These are phyloP conservation scores for Fraxinus platypoda DNA, from an alignment of 305 asterid species.

Conservation along the genomic window DNA sequence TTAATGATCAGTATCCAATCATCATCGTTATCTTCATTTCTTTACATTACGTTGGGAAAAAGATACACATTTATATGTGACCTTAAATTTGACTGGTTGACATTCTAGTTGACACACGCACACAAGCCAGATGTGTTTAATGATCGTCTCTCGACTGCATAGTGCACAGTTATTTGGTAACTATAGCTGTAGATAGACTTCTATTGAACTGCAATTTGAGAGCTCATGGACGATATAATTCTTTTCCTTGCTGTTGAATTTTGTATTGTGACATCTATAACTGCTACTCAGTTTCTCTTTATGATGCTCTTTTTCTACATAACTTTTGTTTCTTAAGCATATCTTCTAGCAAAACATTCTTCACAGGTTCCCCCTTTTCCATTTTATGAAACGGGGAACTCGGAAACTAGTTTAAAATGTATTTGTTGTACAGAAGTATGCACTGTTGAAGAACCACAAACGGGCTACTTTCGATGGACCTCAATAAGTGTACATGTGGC, in stretches of 20 bases:
- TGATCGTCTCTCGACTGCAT: background rate
- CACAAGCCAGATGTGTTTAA: background rate
- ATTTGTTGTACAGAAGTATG: background rate
- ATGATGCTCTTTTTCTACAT: background rate
- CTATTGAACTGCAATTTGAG: background rate
- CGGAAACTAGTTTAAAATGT: background rate
- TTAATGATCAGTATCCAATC: slow-evolving; percentile 97
- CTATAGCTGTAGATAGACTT: background rate
- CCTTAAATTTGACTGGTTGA: background rate
- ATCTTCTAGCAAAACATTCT: background rate
- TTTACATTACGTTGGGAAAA: background rate
- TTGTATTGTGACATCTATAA: background rate
- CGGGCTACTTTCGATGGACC: slow-evolving; percentile 2
- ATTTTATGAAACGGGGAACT: background rate
- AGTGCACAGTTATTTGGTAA: background rate
- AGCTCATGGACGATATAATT: background rate
- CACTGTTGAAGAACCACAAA: background rate
- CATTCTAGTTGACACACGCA: background rate
- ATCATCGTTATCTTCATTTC: slow-evolving; percentile 1
- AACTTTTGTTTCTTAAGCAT: background rate
- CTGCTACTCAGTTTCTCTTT: background rate
- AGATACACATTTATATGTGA: background rate
- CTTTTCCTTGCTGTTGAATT: background rate
- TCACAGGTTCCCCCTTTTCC: background rate
- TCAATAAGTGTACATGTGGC: background rate